These are phyloP conservation scores for Proliferodiscus dingleyae DNA, from an alignment of 2,329 filamentous ascomycete species.

Conservation along the genomic window DNA sequence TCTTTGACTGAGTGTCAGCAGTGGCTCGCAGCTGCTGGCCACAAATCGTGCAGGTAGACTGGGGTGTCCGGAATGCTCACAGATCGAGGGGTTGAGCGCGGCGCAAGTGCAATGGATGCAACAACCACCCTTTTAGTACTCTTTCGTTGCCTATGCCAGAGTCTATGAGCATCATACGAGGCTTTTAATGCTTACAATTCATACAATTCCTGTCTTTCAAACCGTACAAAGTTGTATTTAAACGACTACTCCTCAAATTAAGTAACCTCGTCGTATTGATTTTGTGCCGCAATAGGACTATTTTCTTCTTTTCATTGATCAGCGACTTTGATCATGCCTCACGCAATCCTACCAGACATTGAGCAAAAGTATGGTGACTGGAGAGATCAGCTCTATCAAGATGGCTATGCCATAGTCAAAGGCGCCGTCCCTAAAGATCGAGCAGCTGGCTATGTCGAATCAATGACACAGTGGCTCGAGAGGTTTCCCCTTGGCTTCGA, in stretches of 20 bases:
- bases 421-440: constrained; percentile 37
- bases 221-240: too few relatives aligned
- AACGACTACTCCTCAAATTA: too few relatives aligned
- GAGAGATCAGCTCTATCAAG: constrained; percentile 10
- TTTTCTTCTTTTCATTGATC: neutral
- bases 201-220: too few relatives aligned
- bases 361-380: constrained; percentile 11
- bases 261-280: neutral
- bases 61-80: too few relatives aligned
- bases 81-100: neutral
- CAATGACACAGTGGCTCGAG: constrained; percentile 20
- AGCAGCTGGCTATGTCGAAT: constrained; percentile 27
- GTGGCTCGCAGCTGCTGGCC: too few relatives aligned
- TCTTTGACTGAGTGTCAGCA: too few relatives aligned
- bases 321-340: constrained; percentile 1
- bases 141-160: neutral
- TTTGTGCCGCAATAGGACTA: neutral
- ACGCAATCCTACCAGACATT: constrained; percentile 1
- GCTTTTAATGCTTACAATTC: too few relatives aligned
- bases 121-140: too few relatives aligned
- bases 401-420: constrained; percentile 42
- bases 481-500: constrained; percentile 31
- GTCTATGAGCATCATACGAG: too few relatives aligned
- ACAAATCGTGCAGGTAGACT: too few relatives aligned
- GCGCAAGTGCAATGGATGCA: too few relatives aligned